Evolutionary conservation across 2,329 filamentous ascomycete genomes (phyloP).

Genomic region (Nemania diffusa): DNA sequence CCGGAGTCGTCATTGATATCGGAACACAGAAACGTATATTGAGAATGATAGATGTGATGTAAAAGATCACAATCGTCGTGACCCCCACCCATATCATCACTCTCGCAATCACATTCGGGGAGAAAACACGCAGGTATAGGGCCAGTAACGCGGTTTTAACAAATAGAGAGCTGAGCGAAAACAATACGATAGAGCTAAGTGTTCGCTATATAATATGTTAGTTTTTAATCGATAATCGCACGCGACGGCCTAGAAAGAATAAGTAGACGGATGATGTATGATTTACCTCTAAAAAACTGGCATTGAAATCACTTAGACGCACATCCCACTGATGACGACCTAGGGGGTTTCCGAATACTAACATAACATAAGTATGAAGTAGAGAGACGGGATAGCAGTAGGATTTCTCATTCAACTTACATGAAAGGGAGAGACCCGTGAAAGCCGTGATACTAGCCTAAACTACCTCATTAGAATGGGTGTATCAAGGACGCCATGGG

Average conservation of each 20-base stretch:
- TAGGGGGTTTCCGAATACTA: constrained; percentile 34
- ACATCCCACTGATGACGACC: constrained; percentile 42
- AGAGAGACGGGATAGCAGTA: background rate
- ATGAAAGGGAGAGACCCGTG: constrained; percentile 29
- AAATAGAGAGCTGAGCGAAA: constrained; percentile 33
- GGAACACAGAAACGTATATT: constrained; percentile 34
- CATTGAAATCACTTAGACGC: constrained; percentile 30
- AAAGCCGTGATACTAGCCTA: constrained; percentile 37
- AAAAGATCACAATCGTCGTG: constrained; percentile 34
- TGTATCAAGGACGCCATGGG: background rate
- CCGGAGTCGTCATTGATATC: constrained; percentile 21
- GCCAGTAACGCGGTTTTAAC: constrained; percentile 39
- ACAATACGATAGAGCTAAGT: constrained; percentile 32
- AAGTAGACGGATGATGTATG: background rate
- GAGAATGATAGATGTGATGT: constrained; percentile 29
- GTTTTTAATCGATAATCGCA: too few relatives aligned
- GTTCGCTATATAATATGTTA: constrained; percentile 26
- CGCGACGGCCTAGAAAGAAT: too few relatives aligned
- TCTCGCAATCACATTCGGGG: constrained; percentile 28
- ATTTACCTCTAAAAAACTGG: constrained; percentile 31
- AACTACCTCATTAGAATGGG: background rate
- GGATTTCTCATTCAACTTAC: constrained; percentile 23
- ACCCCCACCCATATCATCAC: constrained; percentile 37
- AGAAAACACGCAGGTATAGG: constrained; percentile 40
- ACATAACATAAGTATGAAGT: constrained; percentile 13